Percentiles rank a stretch among this genome's conserved stretches.
phyloP scores from a whole-genome alignment of 306 rosid species.

The Acacia melanoxylon region DNA sequence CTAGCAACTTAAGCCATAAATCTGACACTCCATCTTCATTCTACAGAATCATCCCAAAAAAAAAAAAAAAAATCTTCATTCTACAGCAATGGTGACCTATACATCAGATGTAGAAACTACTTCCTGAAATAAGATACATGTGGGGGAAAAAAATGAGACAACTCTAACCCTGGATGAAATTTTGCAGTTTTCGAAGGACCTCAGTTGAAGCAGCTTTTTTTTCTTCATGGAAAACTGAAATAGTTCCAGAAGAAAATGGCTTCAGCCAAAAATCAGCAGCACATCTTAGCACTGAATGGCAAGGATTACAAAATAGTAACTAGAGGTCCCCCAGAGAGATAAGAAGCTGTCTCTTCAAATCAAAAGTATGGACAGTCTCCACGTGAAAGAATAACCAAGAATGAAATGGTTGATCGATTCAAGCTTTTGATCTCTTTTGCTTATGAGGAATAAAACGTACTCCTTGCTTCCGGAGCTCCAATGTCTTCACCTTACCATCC shows the following conservation, averaged over 20 bases:
- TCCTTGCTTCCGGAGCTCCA: constrained; percentile 82
- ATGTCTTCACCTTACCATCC: constrained; percentile 60
- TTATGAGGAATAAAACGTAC: constrained; percentile 68
- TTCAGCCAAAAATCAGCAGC: constrained; percentile 13
- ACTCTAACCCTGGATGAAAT: background rate
- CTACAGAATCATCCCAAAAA: background rate
- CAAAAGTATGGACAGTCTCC: constrained; percentile 26
- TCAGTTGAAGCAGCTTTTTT: background rate
- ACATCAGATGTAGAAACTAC: constrained; percentile 22
- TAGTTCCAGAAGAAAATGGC: constrained; percentile 1
- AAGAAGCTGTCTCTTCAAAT: constrained; percentile 19
- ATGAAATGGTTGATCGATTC: constrained; percentile 29
- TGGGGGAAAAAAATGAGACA: background rate
- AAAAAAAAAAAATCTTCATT: background rate
- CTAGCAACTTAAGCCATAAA: constrained; percentile 11
- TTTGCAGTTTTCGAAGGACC: background rate
- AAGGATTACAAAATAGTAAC: background rate
- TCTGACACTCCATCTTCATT: constrained; percentile 2
- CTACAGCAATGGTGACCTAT: constrained; percentile 24
- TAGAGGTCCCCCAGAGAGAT: background rate
- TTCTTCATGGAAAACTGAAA: constrained; percentile 11
- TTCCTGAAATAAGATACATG: constrained; percentile 15
- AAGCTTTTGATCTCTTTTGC: constrained; percentile 68
- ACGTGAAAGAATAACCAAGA: background rate
- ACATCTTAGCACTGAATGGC: background rate